Evolutionary conservation across 2,329 filamentous ascomycete genomes (phyloP).

Genomic region (Chaetothyriales sp.): DNA sequence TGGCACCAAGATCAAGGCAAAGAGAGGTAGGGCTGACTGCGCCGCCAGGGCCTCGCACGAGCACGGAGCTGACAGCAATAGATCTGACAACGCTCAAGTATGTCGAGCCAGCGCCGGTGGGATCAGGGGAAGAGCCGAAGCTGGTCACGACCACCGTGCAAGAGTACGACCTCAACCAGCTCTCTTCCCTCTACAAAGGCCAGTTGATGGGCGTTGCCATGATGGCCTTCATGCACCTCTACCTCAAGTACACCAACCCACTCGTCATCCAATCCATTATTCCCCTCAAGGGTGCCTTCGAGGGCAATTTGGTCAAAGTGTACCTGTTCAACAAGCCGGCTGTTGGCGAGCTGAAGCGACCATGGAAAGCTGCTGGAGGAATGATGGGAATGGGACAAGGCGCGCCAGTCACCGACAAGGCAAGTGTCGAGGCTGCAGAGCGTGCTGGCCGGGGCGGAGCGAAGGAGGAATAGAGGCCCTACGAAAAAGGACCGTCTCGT

Average conservation of each 20-base stretch:
- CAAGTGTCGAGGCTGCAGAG: constrained; percentile 45
- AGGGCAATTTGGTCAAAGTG: constrained; percentile 93
- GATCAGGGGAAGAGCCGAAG: constrained; percentile 85
- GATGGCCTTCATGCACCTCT: constrained; percentile 98
- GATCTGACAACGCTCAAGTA: constrained; percentile 97
- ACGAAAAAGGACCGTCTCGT: neutral
- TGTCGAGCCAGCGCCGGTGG: constrained; percentile 88
- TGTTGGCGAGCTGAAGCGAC: constrained; percentile 79
- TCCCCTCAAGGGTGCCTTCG: constrained; percentile 86
- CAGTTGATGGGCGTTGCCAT: constrained; percentile 94
- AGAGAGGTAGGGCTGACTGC: constrained; percentile 68
- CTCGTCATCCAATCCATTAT: constrained; percentile 98
- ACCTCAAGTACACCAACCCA: constrained; percentile 99
- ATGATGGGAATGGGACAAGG: constrained; percentile 61
- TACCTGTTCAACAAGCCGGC: constrained; percentile 80
- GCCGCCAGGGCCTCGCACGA: neutral
- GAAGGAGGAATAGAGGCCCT: constrained; percentile 35
- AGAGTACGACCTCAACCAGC: constrained; percentile 81
- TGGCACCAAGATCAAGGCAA: constrained; percentile 75
- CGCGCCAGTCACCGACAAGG: constrained; percentile 80
- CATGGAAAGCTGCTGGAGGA: constrained; percentile 77
- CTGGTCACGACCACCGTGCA: constrained; percentile 92
- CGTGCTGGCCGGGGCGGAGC: constrained; percentile 37
- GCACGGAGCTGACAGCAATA: constrained; percentile 26
- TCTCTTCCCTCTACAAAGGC: constrained; percentile 71